A percentile compares a stretch with the other conserved stretches of the same genome.
phyloP scores from a whole-genome alignment of 768 basidiomycete species.

The Asterophora parasitica region DNA sequence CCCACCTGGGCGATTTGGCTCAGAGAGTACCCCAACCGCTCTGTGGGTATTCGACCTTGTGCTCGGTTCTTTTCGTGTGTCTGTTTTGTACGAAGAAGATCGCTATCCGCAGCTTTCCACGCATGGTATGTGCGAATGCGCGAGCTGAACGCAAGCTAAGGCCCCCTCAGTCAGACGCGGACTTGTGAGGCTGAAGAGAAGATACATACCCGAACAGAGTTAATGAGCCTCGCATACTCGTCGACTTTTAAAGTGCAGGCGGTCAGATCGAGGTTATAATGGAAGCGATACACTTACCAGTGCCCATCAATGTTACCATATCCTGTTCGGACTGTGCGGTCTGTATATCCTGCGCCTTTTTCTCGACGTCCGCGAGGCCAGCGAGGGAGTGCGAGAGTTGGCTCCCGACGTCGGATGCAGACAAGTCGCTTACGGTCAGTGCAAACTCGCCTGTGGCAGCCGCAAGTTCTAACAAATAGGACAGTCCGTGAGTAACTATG shows the following conservation, averaged over 20 bases:
- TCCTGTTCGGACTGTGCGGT: constrained; percentile 78
- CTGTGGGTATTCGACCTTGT: constrained; percentile 67
- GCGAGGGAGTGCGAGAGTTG: constrained; percentile 68
- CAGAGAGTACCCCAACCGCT: constrained; percentile 69
- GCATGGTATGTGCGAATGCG: constrained; percentile 77
- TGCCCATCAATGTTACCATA: constrained; percentile 72
- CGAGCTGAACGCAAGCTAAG: constrained; percentile 80
- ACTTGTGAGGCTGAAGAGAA: not conserved
- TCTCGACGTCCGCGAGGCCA: constrained; percentile 70
- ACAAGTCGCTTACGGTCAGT: constrained; percentile 61
- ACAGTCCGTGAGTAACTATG: not conserved
- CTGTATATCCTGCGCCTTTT: constrained; percentile 69
- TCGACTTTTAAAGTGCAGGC: constrained; percentile 47
- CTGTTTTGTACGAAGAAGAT: constrained; percentile 66
- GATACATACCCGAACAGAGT: constrained; percentile 71
- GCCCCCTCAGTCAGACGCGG: not conserved
- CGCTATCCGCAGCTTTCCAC: constrained; percentile 79
- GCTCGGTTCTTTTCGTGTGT: constrained; percentile 78
- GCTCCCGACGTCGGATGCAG: constrained; percentile 69
- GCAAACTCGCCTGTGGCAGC: constrained; percentile 75
- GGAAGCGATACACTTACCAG: constrained; percentile 37
- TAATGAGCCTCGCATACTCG: constrained; percentile 90
- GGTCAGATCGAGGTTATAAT: not conserved
- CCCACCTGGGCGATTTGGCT: constrained; percentile 77
- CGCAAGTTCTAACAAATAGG: constrained; percentile 55